A percentile compares a stretch with the other conserved stretches of the same genome.
Conservation (phyloP, 2,329 filamentous ascomycete genomes). For the Coniella lustricola region DNA sequence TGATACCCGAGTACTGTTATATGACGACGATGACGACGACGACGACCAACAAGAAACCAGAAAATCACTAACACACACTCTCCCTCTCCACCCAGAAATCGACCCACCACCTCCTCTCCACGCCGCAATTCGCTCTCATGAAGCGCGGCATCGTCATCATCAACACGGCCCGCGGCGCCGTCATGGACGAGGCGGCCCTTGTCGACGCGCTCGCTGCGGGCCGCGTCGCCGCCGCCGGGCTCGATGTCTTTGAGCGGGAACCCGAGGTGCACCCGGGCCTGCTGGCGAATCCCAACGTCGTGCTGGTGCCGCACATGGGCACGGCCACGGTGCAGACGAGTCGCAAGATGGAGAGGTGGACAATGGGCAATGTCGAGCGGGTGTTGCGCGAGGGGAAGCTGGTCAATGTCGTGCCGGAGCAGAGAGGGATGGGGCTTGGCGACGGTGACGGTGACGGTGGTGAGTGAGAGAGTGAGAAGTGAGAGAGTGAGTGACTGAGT, state of each 20-base stretch:
- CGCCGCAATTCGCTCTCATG: constrained; percentile 66
- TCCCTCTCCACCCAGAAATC: constrained; percentile 33
- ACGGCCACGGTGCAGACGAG: constrained; percentile 54
- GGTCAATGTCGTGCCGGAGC: constrained; percentile 66
- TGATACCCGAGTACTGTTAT: too few species aligned
- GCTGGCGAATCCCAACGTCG: constrained; percentile 60
- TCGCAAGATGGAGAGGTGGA: constrained; percentile 36
- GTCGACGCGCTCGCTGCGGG: constrained; percentile 65
- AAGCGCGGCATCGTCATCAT: constrained; percentile 70
- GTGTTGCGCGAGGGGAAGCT: constrained; percentile 57
- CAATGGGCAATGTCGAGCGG: constrained; percentile 60
- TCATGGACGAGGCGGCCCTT: constrained; percentile 75
- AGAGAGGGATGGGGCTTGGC: constrained; percentile 29
- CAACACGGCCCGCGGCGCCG: constrained; percentile 76
- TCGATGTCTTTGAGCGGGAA: constrained; percentile 81
- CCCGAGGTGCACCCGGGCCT: constrained; percentile 69
- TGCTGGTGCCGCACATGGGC: constrained; percentile 80
- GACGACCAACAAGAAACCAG: too few species aligned
- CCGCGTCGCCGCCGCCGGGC: constrained; percentile 61
- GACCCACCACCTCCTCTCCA: constrained; percentile 72
- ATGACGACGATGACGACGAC: too few species aligned
- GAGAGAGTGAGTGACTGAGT: too few species aligned
- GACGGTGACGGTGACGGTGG: not conserved
- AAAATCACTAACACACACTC: not conserved
- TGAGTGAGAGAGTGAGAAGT: not conserved